Conservation (phyloP, 2,329 filamentous ascomycete species). For the Penicillium janthinellum region DNA sequence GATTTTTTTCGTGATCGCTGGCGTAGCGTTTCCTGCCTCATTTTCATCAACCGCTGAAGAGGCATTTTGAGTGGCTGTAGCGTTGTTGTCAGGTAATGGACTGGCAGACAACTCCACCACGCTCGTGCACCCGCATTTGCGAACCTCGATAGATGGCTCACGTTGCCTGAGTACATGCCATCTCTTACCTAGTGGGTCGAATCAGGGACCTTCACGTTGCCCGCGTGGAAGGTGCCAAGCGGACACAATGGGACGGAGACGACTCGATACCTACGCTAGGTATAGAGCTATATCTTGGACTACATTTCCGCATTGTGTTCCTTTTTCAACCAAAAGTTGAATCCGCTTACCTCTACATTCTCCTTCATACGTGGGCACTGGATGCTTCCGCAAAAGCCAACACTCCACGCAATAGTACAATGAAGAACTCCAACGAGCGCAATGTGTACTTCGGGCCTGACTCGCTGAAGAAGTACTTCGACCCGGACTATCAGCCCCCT, state of each 20-base stretch:
- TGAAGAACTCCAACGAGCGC: constrained; percentile 33
- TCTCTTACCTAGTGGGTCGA: not conserved
- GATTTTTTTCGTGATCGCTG: constrained; percentile 6
- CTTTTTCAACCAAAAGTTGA: too few relatives aligned
- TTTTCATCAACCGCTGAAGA: constrained; percentile 2
- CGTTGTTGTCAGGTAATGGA: not conserved
- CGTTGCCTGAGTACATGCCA: not conserved
- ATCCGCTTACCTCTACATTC: not conserved
- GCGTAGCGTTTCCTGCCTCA: constrained; percentile 3
- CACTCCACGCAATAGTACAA: constrained; percentile 1
- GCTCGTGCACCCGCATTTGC: not conserved
- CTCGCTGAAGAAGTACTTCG: constrained; percentile 60
- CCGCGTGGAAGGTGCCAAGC: constrained; percentile 13
- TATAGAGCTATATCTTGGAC: constrained; percentile 12
- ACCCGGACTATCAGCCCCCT: constrained; percentile 60
- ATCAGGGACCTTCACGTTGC: not conserved
- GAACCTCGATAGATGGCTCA: too few relatives aligned
- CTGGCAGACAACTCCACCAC: not conserved
- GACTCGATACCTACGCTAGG: not conserved
- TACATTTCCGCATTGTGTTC: not conserved
- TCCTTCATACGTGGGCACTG: not conserved
- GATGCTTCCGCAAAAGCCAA: not conserved
- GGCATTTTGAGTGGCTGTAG: constrained; percentile 13
- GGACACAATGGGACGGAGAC: constrained; percentile 11
- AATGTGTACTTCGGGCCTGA: constrained; percentile 63